phyloP scores from a whole-genome alignment of 1,284 basidiomycete species.

The Cutaneotrichosporon arboriforme region DNA sequence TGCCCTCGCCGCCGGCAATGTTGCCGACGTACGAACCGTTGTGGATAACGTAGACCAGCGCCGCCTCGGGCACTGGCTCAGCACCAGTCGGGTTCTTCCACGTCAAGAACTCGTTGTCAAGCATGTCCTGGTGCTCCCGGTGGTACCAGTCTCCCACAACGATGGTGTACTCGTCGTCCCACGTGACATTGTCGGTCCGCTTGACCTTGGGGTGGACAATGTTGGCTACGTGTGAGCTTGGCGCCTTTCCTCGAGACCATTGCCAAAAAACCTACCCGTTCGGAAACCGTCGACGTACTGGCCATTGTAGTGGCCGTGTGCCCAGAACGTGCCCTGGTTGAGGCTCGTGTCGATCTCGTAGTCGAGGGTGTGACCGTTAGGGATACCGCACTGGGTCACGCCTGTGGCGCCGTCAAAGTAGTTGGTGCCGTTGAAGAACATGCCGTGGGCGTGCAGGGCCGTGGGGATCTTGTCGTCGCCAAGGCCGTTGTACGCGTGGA shows the following conservation, averaged over 20 bases:
- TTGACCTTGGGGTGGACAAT: slow-evolving; percentile 60
- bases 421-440: slow-evolving; percentile 79
- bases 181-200: slow-evolving; percentile 53
- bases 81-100: slow-evolving; percentile 70
- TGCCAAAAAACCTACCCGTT: background rate
- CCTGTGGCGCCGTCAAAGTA: slow-evolving; percentile 84
- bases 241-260: too few relatives aligned
- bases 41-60: slow-evolving; percentile 70
- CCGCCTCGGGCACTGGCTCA: slow-evolving; percentile 82
- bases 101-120: slow-evolving; percentile 68
- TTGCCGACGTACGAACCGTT: slow-evolving; percentile 62
- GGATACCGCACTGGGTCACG: slow-evolving; percentile 84
- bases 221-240: slow-evolving; percentile 48
- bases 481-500: slow-evolving; percentile 70
- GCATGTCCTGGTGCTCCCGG: slow-evolving; percentile 57
- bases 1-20: slow-evolving; percentile 56
- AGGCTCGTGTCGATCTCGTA: slow-evolving; percentile 67
- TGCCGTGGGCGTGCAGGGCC: slow-evolving; percentile 73
- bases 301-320: slow-evolving; percentile 62
- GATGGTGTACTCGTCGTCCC: slow-evolving; percentile 89
- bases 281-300: slow-evolving; percentile 65
- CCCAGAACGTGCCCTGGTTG: slow-evolving; percentile 74
- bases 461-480: slow-evolving; percentile 55
- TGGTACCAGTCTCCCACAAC: slow-evolving; percentile 78
- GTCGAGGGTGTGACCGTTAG: slow-evolving; percentile 64